phyloP scores from a whole-genome alignment of 2,329 filamentous ascomycete genomes.

The Cladophialophora yegresii region DNA sequence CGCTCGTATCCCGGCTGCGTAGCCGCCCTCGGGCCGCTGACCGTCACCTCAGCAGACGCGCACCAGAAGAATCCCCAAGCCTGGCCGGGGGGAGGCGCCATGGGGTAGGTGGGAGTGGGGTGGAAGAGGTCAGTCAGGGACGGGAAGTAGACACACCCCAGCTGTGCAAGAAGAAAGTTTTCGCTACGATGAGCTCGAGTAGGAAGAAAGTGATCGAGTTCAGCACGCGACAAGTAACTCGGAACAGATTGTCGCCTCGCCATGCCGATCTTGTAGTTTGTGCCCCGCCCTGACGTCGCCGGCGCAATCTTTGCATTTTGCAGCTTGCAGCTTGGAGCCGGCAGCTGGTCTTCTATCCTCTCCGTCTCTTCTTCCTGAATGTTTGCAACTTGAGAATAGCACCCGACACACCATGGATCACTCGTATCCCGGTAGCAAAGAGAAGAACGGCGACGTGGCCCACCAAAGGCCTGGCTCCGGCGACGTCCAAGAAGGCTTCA shows the following conservation, averaged over 20 bases:
- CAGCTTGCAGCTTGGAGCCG: no score
- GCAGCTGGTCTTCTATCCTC: neutral
- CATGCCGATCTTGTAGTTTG: neutral
- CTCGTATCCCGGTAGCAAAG: neutral
- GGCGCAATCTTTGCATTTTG: neutral
- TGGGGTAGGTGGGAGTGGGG: neutral
- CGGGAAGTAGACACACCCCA: neutral
- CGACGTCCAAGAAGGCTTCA: conserved; percentile 4
- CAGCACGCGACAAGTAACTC: neutral
- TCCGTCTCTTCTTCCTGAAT: neutral
- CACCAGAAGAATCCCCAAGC: no score
- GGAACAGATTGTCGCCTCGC: neutral
- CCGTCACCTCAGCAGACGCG: neutral
- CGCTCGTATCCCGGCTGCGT: neutral
- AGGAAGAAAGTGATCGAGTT: neutral
- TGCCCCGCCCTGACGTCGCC: neutral
- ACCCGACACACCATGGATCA: neutral
- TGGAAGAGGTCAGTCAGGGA: neutral
- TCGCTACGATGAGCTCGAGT: neutral
- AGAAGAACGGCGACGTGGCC: neutral
- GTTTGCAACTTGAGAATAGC: neutral
- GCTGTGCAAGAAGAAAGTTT: neutral
- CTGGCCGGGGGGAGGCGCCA: no score
- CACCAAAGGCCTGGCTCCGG: neutral
- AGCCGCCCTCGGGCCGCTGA: neutral